These are phyloP conservation scores for Taphrina flavorubra DNA, from an alignment of 1,139 yeast genomes.

Conservation along the genomic window DNA sequence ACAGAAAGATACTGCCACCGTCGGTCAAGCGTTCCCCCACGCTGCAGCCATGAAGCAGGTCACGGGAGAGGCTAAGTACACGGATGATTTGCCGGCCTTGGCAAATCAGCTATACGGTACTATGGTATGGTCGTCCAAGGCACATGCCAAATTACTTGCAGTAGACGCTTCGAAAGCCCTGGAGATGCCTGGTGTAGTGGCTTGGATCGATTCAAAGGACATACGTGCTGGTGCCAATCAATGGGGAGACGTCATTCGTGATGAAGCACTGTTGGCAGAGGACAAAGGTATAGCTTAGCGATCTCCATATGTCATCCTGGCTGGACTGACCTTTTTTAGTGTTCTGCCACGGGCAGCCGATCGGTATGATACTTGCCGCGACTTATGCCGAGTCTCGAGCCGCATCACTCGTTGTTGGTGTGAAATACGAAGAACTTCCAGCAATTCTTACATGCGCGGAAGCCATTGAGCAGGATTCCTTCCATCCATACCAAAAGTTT, in stretches of 20 bases:
- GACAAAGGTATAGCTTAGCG: constrained; percentile 47
- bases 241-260: constrained; percentile 56
- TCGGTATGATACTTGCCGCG: constrained; percentile 55
- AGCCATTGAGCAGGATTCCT: constrained; percentile 54
- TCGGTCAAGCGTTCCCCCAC: constrained; percentile 56
- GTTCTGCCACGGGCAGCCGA: constrained; percentile 55
- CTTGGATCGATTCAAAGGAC: constrained; percentile 55
- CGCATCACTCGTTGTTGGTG: constrained; percentile 56
- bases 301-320: no score
- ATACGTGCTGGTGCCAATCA: constrained; percentile 53
- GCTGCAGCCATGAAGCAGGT: constrained; percentile 57
- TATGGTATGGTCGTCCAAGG: constrained; percentile 55
- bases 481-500: constrained; percentile 51
- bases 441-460: constrained; percentile 55
- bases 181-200: constrained; percentile 55
- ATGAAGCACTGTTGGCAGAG: constrained; percentile 56
- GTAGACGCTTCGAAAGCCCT: constrained; percentile 54
- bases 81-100: constrained; percentile 56
- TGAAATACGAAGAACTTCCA: constrained; percentile 55
- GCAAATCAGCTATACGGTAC: constrained; percentile 55
- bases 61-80: constrained; percentile 57
- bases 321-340: constrained; percentile 46
- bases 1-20: constrained; percentile 44
- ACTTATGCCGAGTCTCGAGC: constrained; percentile 55
- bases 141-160: constrained; percentile 55